Base-by-base conservation (phyloP, 164 flowering plant species). In the Stephania cephalantha region DNA sequence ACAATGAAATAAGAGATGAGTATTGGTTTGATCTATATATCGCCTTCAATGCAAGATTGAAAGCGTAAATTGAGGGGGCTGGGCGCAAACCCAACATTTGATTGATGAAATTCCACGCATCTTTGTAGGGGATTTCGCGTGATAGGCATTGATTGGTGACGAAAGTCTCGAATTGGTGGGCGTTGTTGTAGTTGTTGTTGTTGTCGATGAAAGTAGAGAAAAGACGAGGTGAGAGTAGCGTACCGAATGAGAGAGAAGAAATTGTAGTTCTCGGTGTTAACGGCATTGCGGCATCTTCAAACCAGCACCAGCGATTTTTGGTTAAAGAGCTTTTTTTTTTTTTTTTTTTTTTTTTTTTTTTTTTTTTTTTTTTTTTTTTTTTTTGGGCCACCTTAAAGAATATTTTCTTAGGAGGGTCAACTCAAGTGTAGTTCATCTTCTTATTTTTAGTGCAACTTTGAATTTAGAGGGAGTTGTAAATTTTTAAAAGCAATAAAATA, bases 11-110 rank as follows among this genome's bases (percentile, higher is more conserved):
- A 22, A 64, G 63, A 61, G 58, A 44, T 42, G 44, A 42, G 75
- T 71, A 53, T n/a, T 46, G 72, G 66, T 70, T 76, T 46, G 22
- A 71, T 13, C 58, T 71, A 4, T 68, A 46, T 4, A 76, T 48
- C n/a, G 64, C 73, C 17, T 55, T 50, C 9, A 76, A 64, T 0
- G 70, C 7, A 15, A 44, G 46, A 46, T 76, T 76, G 42, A 76
- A 71, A 29, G 63, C 6, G 35, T 13, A 76, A 64, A 76, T 18
- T 1, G 70, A 29, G 42, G 73, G 73, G 1, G 42, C 1, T 66
- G 69, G 69, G 10, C 35, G 69, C 31, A 66, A 25, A 25, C 30
- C 35, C 4, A 66, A 4, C 31, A 66, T 66, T 11, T 15, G 31
- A 66, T 66, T 30, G 42, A 66, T 22, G 35, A 66, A 30, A 66